Base-by-base conservation (phyloP, 148 eudicot species). In the Camellia lanceoleosa region DNA sequence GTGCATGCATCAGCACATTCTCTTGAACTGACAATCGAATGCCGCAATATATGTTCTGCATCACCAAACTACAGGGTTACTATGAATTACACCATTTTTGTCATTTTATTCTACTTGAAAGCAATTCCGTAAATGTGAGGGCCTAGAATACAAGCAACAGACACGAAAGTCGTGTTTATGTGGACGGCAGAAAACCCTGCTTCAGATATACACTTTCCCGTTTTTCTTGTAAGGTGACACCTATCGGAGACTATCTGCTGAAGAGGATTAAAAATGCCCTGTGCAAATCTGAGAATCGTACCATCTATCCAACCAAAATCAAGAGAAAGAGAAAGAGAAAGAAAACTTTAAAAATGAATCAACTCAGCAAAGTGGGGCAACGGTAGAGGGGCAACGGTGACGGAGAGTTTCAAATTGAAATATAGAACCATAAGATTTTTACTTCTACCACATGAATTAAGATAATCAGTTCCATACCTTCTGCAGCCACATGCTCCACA, bases 401-500 rank as follows among this genome's bases (percentile, higher is more conserved):
- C 38, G 38, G 1, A 11, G 79, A 67, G 13, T 38, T 56, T 55
- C 46, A 47, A 74, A 44, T 20, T 15, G 74, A 44, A 58, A 18
- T n/a, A 78, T 13, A 68, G 10, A 52, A 55, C 18, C 42, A 55
- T 19, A 7, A 38, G 2, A 67, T 65, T 51, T 67, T 30, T 30
- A 30, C 38, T 30, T 30, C 38, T 1, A 30, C 1, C 38, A 30
- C 1, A 30, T 30, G 38, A 30, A 30, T 30, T 52, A 19, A 61
- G 59, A 64, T 30, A 52, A 6, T 76, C 6, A 49, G 60, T 59
- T 47, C 13, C 56, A 7, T 86, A 92, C 98, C 96, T 82, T 93
- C 68, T 82, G 93, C 97, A 74, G 90, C 97, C 14, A 95, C 96
- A 80, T 95, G 98, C 84, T 95, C 98, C 74, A 95, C 85, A 85